Conservation (phyloP, 768 basidiomycete genomes). For the Hygrocybe punicea region DNA sequence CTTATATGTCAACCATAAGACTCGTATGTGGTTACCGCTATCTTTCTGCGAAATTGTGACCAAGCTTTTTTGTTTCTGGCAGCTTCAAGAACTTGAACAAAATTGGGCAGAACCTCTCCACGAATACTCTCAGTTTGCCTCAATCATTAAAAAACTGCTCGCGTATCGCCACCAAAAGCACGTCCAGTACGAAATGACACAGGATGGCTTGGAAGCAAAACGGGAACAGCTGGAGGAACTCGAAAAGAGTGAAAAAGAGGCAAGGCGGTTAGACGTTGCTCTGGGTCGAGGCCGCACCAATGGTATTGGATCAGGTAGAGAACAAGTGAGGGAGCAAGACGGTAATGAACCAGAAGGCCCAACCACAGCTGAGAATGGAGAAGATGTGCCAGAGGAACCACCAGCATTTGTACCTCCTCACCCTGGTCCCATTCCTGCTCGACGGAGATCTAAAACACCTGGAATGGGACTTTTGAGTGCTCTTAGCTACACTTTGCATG, state of each 20-base stretch:
- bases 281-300: slow-evolving; percentile 55
- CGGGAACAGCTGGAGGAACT: slow-evolving; percentile 82
- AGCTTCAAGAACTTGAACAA: slow-evolving; percentile 94
- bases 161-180: slow-evolving; percentile 97
- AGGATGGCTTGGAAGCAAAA: slow-evolving; percentile 82
- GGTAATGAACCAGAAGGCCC: neutral
- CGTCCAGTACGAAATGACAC: slow-evolving; percentile 95
- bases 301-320: slow-evolving; percentile 25
- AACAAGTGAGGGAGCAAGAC: slow-evolving; percentile 19
- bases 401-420: slow-evolving; percentile 64
- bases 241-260: slow-evolving; percentile 90
- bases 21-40: slow-evolving; percentile 51
- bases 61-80: slow-evolving; percentile 8
- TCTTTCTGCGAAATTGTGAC: neutral
- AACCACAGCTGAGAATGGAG: slow-evolving; percentile 17
- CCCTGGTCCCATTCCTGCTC: slow-evolving; percentile 70
- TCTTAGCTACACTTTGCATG: slow-evolving; percentile 89
- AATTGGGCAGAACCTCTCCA: slow-evolving; percentile 95
- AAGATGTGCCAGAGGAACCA: slow-evolving; percentile 39
- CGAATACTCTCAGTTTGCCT: slow-evolving; percentile 92
- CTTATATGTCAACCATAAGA: slow-evolving; percentile 87
- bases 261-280: slow-evolving; percentile 83
- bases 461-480: slow-evolving; percentile 89
- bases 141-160: slow-evolving; percentile 91
- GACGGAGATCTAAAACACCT: slow-evolving; percentile 55